These are phyloP conservation scores for Chrysopogon serrulatus DNA, from an alignment of 176 grass and related monocot genomes.

Conservation along the genomic window DNA sequence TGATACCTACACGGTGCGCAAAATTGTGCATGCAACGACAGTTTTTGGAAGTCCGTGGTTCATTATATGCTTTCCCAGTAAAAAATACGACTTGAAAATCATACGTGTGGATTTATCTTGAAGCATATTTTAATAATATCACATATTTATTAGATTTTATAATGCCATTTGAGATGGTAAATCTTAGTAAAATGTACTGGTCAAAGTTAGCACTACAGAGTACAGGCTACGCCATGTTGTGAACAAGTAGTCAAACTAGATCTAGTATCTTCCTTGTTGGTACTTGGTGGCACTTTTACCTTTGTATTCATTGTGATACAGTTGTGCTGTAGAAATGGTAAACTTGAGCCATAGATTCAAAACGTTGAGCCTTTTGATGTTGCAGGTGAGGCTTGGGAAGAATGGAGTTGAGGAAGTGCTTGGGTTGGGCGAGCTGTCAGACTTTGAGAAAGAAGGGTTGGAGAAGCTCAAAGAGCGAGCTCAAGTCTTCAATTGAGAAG, in stretches of 20 bases:
- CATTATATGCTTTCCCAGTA: not conserved
- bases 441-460: constrained; percentile 61
- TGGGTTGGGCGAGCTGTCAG: constrained; percentile 31
- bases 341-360: not conserved
- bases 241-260: not conserved
- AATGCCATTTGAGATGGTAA: too few relatives aligned
- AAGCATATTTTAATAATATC: not conserved
- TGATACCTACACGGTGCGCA: not conserved
- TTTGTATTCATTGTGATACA: not conserved
- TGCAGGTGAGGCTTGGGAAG: constrained; percentile 84
- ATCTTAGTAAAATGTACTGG: too few relatives aligned
- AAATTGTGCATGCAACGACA: not conserved
- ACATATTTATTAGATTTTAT: too few relatives aligned
- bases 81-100: not conserved
- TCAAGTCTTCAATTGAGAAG: constrained; percentile 89
- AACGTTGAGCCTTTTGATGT: not conserved
- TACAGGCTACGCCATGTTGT: not conserved
- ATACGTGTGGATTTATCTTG: not conserved
- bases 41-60: not conserved
- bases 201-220: too few relatives aligned
- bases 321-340: not conserved
- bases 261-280: not conserved
- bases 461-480: constrained; percentile 73
- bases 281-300: not conserved
- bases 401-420: constrained; percentile 61